These are phyloP conservation scores for Botryotinia narcissicola DNA, from an alignment of 2,329 filamentous ascomycete genomes.

Conservation along the genomic window DNA sequence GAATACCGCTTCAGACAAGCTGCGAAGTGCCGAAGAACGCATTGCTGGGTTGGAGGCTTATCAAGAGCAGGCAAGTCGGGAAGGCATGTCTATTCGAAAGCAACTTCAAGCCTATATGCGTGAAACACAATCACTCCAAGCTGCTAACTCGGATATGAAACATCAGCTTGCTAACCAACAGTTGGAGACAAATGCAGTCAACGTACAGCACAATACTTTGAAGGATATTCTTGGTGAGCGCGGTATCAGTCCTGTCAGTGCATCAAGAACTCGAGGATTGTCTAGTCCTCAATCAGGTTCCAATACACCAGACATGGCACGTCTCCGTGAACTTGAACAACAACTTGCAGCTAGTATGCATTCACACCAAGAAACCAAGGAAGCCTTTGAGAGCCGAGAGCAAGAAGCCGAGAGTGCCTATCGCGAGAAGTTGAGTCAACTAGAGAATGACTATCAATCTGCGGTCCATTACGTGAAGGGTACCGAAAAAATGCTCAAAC, in stretches of 20 bases:
- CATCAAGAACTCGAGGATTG: conserved; percentile 67
- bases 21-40: conserved; percentile 89
- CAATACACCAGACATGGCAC: conserved; percentile 72
- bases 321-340: conserved; percentile 81
- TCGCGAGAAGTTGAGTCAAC: conserved; percentile 86
- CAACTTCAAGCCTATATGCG: conserved; percentile 83
- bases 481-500: conserved; percentile 98
- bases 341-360: conserved; percentile 75
- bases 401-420: conserved; percentile 87
- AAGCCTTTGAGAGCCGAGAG: conserved; percentile 71
- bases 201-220: conserved; percentile 86
- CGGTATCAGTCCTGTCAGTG: conserved; percentile 70
- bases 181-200: conserved; percentile 89
- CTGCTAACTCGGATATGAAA: conserved; percentile 77
- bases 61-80: conserved; percentile 93
- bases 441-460: conserved; percentile 97
- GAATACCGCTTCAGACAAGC: conserved; percentile 80
- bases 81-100: conserved; percentile 83
- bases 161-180: conserved; percentile 81
- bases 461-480: conserved; percentile 98
- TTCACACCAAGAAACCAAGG: conserved; percentile 82
- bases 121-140: conserved; percentile 78
- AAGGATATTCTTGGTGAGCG: conserved; percentile 91
- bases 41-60: conserved; percentile 96
- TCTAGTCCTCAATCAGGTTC: conserved; percentile 74